Conservation (phyloP, 2,329 filamentous ascomycete species). For the Zasmidium cellare region DNA sequence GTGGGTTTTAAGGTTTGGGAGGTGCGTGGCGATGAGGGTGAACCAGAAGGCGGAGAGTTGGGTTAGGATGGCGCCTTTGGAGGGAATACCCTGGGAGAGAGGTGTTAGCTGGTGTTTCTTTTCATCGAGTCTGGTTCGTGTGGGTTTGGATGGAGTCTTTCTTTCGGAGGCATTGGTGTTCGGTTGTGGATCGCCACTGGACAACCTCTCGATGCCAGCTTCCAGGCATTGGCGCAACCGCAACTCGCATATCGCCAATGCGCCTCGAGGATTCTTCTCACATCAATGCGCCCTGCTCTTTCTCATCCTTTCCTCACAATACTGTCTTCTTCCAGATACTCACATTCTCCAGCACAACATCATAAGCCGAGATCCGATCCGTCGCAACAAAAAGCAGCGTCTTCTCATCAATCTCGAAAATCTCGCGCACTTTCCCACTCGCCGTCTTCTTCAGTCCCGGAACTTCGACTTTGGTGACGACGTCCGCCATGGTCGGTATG, state of each 20-base stretch:
- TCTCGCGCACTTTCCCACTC: slow-evolving; percentile 75
- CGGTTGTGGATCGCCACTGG: no score
- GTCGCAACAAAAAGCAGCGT: slow-evolving; percentile 81
- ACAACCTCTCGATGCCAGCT: no score
- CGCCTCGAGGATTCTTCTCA: neutral
- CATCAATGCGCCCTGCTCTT: no score
- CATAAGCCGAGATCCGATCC: slow-evolving; percentile 92
- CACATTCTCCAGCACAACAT: slow-evolving; percentile 83
- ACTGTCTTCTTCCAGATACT: slow-evolving; percentile 20
- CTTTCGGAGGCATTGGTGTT: no score
- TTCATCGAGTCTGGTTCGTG: neutral
- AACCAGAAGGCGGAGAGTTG: slow-evolving; percentile 71
- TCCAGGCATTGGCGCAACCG: neutral
- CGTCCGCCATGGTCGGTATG: neutral
- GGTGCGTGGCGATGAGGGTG: slow-evolving; percentile 55
- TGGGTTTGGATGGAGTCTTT: neutral
- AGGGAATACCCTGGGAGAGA: slow-evolving; percentile 59
- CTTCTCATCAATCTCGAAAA: slow-evolving; percentile 69
- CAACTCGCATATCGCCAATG: neutral
- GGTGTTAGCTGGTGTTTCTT: slow-evolving; percentile 1
- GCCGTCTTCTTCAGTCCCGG: slow-evolving; percentile 50
- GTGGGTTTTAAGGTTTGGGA: slow-evolving; percentile 63
- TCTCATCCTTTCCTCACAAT: neutral
- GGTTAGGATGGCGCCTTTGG: slow-evolving; percentile 68
- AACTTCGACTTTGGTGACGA: slow-evolving; percentile 25